Evolutionary conservation across 257 asterid genomes (phyloP).

Genomic region (Eucommia ulmoides): DNA sequence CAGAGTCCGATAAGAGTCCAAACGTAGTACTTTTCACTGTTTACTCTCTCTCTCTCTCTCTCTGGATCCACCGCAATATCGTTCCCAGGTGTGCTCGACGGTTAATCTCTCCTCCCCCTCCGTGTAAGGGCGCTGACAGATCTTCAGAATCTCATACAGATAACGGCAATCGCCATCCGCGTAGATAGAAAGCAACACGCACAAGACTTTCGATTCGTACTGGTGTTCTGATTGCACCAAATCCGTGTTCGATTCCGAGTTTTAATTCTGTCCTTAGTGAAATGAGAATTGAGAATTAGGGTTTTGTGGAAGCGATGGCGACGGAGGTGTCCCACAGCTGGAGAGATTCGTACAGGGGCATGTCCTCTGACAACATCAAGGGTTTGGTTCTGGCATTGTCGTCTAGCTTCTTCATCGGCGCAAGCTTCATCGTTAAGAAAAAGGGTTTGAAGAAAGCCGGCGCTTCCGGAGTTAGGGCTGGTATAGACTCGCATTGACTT

Average conservation of each 20-base stretch:
- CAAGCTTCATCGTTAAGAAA: slow-evolving; percentile 89
- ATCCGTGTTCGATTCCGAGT: not conserved
- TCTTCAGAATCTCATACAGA: not conserved
- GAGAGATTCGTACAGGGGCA: slow-evolving; percentile 49
- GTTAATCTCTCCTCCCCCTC: not conserved
- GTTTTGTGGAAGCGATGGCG: slow-evolving; percentile 29
- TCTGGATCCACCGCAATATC: not conserved
- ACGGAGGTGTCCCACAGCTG: slow-evolving; percentile 30
- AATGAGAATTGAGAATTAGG: not conserved
- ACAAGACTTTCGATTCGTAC: not conserved
- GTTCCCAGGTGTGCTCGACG: not conserved
- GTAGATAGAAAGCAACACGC: too few relatives aligned
- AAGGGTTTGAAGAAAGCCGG: slow-evolving; percentile 85
- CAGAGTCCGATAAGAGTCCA: too few relatives aligned
- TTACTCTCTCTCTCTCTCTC: not conserved
- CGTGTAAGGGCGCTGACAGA: not conserved
- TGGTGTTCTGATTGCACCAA: not conserved
- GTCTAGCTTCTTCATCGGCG: slow-evolving; percentile 73
- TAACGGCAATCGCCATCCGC: not conserved
- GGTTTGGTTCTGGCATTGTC: slow-evolving; percentile 74
- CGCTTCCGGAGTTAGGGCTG: slow-evolving; percentile 76
- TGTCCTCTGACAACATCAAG: slow-evolving; percentile 71
- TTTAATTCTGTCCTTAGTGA: not conserved
- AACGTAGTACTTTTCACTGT: too few relatives aligned
- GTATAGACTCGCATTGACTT: slow-evolving; percentile 15